Evolutionary conservation across 257 asterid species (phyloP).

Genomic region (Nemophila menziesii): DNA sequence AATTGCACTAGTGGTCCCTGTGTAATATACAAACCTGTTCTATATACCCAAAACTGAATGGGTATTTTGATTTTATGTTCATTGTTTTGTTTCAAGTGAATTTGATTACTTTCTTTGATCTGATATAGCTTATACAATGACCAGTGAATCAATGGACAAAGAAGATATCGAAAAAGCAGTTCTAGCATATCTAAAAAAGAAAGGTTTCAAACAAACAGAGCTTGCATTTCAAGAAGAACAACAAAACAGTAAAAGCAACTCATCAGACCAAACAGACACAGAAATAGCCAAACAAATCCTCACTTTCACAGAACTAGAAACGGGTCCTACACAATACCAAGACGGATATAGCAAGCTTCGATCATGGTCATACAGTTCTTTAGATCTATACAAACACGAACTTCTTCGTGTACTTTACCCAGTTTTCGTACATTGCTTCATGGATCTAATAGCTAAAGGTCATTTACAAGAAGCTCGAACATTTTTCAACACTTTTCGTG

Average conservation of each 20-base stretch:
- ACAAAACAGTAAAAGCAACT: conserved; percentile 37
- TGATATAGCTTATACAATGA: no score
- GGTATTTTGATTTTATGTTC: no score
- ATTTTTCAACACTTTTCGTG: conserved; percentile 83
- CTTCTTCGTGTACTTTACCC: conserved; percentile 96
- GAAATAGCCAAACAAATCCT: conserved; percentile 66
- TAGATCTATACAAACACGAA: conserved; percentile 96
- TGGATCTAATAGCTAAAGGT: conserved; percentile 95
- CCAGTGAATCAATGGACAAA: conserved; percentile 40
- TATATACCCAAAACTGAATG: no score
- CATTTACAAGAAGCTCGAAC: conserved; percentile 89
- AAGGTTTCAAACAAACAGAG: conserved; percentile 84
- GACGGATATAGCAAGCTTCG: conserved; percentile 87
- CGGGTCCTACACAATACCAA: conserved; percentile 63
- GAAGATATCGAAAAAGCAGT: conserved; percentile 80
- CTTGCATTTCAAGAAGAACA: conserved; percentile 73
- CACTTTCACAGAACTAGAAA: conserved; percentile 46
- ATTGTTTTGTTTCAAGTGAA: not conserved
- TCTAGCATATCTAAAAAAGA: conserved; percentile 58
- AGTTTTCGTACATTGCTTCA: conserved; percentile 86
- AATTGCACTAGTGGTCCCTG: no score
- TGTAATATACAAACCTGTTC: no score
- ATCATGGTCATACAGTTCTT: conserved; percentile 85
- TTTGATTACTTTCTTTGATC: not conserved
- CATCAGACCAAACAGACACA: conserved; percentile 38